Base-by-base conservation (phyloP, 78 protist species). In the Cyanophora paradoxa region DNA sequence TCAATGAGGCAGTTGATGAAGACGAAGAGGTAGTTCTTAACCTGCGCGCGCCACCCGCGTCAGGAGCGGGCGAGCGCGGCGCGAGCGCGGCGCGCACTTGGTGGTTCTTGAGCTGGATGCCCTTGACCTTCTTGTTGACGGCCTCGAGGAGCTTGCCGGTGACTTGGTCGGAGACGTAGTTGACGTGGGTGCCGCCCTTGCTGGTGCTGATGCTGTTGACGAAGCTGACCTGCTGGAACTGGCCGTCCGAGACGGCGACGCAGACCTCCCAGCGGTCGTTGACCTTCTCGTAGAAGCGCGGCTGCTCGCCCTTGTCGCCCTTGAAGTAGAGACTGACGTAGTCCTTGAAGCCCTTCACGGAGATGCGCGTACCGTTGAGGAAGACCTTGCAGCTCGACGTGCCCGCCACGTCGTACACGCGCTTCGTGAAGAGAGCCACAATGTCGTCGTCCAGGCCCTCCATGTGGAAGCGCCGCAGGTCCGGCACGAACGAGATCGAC, bases 121-220 rank as follows among this genome's bases (percentile, higher is more conserved):
- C 70, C 79, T 74, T 72, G 76, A 66, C 76, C 64, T 81, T 78
- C 61, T 85, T 90, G 70, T 57, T 76, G 28, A 86, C 3, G 17
- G 22, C 30, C 14, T 70, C 88, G 24, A 46, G 22, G 50, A 82
- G 36, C 48, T 41, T 8, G n/a, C n/a, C 24, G 28, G 65, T 30
- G 31, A 91, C 48, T 76, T 88, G 90, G 24, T 85, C 90, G 4
- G 82, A 56, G 13, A 94, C 82, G 72, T 81, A 70, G 65, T 79
- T 59, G 58, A 97, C 99, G 77, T 97, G 99, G 10, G 75, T 63
- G 36, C 99, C 99, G n/a, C 99, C 99, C n/a, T 83, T 85, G 11
- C 77, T 41, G 7, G 99, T 98, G 22, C 69, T 61, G 76, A 98
- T 98, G 48, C 88, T 36, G 79, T 98, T 98, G 70, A 97, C 99